phyloP scores from a whole-genome alignment of 495 filamentous ascomycete genomes.

The Xylaria telfairii region DNA sequence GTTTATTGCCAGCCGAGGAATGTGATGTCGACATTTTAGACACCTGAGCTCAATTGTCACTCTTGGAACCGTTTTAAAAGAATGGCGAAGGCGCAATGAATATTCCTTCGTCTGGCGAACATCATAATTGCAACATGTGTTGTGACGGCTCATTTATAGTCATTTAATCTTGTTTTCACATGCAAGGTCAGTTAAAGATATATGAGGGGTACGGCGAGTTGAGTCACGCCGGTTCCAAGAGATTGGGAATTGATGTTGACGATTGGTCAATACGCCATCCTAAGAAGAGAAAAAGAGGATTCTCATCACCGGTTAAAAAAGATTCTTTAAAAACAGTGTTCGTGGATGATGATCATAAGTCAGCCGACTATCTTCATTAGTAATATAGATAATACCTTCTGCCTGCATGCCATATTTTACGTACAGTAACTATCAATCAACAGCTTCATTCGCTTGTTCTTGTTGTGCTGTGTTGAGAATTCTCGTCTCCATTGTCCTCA shows the following conservation, averaged over 20 bases:
- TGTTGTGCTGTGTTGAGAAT: slow-evolving; percentile 6
- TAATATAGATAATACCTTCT: too few species aligned
- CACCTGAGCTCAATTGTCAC: background rate
- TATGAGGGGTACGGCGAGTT: slow-evolving; percentile 11
- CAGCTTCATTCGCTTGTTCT: background rate
- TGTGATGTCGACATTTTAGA: slow-evolving; percentile 28
- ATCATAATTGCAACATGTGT: background rate
- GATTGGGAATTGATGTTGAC: background rate
- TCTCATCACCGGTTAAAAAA: background rate
- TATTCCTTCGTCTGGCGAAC: background rate
- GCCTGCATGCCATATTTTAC: too few species aligned
- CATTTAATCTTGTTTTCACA: background rate
- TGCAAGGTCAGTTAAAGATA: background rate
- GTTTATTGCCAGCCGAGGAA: slow-evolving; percentile 10
- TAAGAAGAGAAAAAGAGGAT: background rate
- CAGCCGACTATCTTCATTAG: background rate
- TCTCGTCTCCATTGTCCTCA: background rate
- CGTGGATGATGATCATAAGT: background rate
- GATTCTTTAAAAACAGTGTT: background rate
- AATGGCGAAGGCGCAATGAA: background rate
- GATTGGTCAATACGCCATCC: background rate
- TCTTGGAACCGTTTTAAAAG: background rate
- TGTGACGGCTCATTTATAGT: background rate
- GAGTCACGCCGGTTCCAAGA: slow-evolving; percentile 16
- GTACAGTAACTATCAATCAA: too few species aligned